Percentiles rank a stretch among this genome's conserved stretches.
These are phyloP conservation scores for Exophiala xenobiotica DNA, from an alignment of 2,329 filamentous ascomycete genomes.

Conservation along the genomic window DNA sequence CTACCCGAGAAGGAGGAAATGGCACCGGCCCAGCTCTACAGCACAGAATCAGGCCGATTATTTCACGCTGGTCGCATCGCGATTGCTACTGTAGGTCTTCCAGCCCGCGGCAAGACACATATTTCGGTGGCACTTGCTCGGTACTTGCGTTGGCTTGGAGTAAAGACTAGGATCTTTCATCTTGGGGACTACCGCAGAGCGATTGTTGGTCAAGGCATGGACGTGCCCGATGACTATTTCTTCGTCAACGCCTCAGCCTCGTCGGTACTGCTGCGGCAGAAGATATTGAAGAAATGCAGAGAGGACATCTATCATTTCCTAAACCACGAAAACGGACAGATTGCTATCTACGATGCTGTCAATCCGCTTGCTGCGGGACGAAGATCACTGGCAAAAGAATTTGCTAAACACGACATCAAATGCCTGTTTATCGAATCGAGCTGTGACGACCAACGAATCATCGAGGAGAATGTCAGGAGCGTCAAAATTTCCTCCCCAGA, in stretches of 20 bases:
- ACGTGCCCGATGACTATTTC: constrained; percentile 96
- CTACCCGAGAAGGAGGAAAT: constrained; percentile 77
- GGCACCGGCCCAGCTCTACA: constrained; percentile 95
- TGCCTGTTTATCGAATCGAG: constrained; percentile 96
- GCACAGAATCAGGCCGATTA: constrained; percentile 92
- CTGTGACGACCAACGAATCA: constrained; percentile 88
- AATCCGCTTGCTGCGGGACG: constrained; percentile 84
- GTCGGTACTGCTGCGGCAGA: constrained; percentile 90
- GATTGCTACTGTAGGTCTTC: constrained; percentile 93
- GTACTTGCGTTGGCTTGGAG: constrained; percentile 93
- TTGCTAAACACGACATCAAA: constrained; percentile 95
- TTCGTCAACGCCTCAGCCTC: constrained; percentile 90
- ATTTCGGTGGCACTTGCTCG: constrained; percentile 93
- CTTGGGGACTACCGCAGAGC: constrained; percentile 93
- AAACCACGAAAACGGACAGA: constrained; percentile 95
- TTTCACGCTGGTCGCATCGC: constrained; percentile 97
- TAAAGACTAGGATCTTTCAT: constrained; percentile 97
- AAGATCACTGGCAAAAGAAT: constrained; percentile 85
- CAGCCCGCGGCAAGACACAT: constrained; percentile 94
- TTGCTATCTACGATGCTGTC: constrained; percentile 97
- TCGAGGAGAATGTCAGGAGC: constrained; percentile 92
- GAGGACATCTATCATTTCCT: constrained; percentile 97
- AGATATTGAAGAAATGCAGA: constrained; percentile 94
- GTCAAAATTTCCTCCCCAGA: constrained; percentile 98
- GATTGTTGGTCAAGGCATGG: constrained; percentile 76